These are phyloP conservation scores for Sonneratia alba DNA, from an alignment of 345 rosid genomes.

Conservation along the genomic window DNA sequence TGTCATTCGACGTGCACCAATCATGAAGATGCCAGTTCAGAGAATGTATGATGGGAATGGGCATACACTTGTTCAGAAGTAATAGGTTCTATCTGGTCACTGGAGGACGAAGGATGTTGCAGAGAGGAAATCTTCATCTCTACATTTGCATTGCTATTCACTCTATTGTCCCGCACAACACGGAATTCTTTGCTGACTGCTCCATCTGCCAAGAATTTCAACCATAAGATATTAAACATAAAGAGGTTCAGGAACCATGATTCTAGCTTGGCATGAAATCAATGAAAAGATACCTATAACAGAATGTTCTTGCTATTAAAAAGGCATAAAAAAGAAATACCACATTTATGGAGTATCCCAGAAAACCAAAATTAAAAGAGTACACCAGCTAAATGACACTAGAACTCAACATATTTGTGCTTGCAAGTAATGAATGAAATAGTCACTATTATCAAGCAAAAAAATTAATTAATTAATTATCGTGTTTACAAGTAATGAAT, in stretches of 20 bases:
- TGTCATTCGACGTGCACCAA: no score
- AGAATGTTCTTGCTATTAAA: not conserved
- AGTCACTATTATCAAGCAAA: no score
- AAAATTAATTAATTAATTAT: no score
- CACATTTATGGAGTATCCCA: not conserved
- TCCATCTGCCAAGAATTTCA: conserved; percentile 18
- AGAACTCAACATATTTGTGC: conserved; percentile 4
- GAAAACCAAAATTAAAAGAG: not conserved
- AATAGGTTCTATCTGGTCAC: conserved; percentile 19
- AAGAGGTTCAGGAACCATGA: not conserved
- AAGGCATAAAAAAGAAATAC: not conserved
- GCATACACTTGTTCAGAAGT: conserved; percentile 43
- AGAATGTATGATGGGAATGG: not conserved
- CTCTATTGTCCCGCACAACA: conserved; percentile 70
- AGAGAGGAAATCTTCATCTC: conserved; percentile 35
- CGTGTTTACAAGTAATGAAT: no score
- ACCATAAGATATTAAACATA: not conserved
- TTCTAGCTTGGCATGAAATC: not conserved
- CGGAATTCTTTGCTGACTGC: conserved; percentile 38
- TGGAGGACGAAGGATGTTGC: conserved; percentile 22
- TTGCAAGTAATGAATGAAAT: conserved; percentile 3
- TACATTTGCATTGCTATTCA: conserved; percentile 29
- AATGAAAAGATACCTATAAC: no score
- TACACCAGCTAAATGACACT: not conserved
- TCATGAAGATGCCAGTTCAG: not conserved